phyloP scores from a whole-genome alignment of 306 rosid species.

The Lathyrus oleraceus region DNA sequence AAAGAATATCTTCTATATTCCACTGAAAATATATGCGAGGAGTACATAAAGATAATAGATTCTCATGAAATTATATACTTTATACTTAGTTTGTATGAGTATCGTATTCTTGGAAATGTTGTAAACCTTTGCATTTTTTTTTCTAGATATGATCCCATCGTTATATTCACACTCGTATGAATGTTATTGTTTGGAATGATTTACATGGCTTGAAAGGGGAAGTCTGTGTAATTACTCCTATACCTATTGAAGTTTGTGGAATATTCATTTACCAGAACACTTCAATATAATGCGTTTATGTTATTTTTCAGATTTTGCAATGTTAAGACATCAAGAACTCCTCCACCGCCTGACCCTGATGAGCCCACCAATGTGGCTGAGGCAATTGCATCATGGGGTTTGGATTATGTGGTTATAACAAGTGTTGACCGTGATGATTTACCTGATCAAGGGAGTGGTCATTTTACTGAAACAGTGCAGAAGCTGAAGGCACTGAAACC shows the following conservation, averaged over 20 bases:
- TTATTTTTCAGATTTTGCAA: conserved; percentile 78
- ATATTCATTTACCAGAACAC: neutral
- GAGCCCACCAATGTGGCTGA: conserved; percentile 99
- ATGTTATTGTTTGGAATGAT: neutral
- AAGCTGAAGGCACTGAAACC: conserved; percentile 87
- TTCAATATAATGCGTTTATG: conserved; percentile 18
- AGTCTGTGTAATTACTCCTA: neutral
- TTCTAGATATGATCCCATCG: neutral
- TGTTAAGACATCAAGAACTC: conserved; percentile 94
- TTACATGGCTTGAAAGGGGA: neutral
- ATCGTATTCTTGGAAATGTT: neutral
- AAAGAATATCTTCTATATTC: neutral
- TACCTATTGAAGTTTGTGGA: neutral
- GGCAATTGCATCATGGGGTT: conserved; percentile 98
- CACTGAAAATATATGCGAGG: neutral
- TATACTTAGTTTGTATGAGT: neutral
- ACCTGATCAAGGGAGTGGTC: conserved; percentile 94
- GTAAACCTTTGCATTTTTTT: neutral
- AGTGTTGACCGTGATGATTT: conserved; percentile 98
- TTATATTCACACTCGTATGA: neutral
- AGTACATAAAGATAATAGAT: neutral
- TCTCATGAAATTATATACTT: neutral
- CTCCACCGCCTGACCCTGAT: conserved; percentile 92
- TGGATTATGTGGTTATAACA: conserved; percentile 97
- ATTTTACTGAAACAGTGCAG: conserved; percentile 92